These are phyloP conservation scores for Daedaleopsis sinensis DNA, from an alignment of 768 basidiomycete species.

Conservation along the genomic window DNA sequence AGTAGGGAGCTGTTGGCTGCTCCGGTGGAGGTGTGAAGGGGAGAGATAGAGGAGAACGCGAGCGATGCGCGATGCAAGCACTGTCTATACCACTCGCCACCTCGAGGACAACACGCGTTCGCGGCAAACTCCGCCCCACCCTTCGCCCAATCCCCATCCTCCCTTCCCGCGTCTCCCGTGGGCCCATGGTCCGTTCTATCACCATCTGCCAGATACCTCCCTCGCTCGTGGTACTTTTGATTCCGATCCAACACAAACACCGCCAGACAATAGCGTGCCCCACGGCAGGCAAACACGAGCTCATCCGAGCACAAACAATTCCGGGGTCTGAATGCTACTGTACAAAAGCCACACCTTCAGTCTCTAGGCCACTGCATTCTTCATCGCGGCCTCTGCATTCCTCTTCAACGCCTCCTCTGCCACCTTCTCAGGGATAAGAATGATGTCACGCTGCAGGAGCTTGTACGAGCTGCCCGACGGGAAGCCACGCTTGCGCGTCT, in stretches of 20 bases:
- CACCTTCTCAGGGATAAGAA: slow-evolving; percentile 47
- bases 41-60: slow-evolving; percentile 24
- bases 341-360: slow-evolving; percentile 5
- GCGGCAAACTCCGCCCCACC: slow-evolving; percentile 14
- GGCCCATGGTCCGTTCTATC: slow-evolving; percentile 16
- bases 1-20: slow-evolving; percentile 1
- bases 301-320: background rate
- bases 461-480: slow-evolving; percentile 49
- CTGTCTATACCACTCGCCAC: slow-evolving; percentile 13
- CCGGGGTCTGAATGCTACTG: background rate
- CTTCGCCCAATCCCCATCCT: slow-evolving; percentile 4
- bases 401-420: slow-evolving; percentile 33
- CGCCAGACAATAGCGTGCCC: background rate
- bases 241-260: slow-evolving; percentile 1
- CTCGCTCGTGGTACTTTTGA: background rate
- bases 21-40: slow-evolving; percentile 14
- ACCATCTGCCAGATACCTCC: background rate
- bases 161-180: background rate
- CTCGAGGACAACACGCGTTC: slow-evolving; percentile 25
- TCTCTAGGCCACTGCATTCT: slow-evolving; percentile 13
- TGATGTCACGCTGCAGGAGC: slow-evolving; percentile 48
- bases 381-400: slow-evolving; percentile 24
- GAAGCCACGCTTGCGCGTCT: slow-evolving; percentile 61
- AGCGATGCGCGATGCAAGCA: slow-evolving; percentile 19
- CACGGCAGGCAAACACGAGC: slow-evolving; percentile 19